Percentiles rank a stretch among this genome's conserved stretches.
phyloP scores from a whole-genome alignment of 139 green algal genomes.

The Auxenochlorella protothecoides region DNA sequence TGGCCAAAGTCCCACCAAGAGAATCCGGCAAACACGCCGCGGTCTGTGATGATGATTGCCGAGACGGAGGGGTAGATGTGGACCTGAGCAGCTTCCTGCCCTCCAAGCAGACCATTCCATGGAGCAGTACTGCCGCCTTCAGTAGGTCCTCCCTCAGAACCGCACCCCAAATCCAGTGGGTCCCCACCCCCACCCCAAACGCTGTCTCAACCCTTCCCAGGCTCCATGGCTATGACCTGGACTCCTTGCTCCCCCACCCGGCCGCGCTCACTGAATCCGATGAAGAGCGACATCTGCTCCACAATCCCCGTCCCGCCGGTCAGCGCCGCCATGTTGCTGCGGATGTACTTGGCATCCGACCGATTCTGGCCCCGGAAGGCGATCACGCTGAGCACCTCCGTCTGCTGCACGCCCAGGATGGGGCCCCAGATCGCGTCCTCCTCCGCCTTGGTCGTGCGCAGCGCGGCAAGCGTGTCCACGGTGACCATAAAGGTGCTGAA shows the following conservation, averaged over 20 bases:
- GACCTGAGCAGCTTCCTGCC: too few relatives aligned
- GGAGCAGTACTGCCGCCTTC: too few relatives aligned
- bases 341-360: slow-evolving; percentile 29
- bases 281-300: slow-evolving; percentile 21
- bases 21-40: slow-evolving; percentile 11
- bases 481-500: slow-evolving; percentile 27
- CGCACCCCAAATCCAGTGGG: too few relatives aligned
- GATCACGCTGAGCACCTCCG: slow-evolving; percentile 15
- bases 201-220: too few relatives aligned
- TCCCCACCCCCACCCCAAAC: too few relatives aligned
- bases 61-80: too few relatives aligned
- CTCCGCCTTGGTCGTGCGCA: slow-evolving; percentile 22
- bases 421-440: slow-evolving; percentile 13
- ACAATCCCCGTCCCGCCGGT: slow-evolving; percentile 24
- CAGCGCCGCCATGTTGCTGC: slow-evolving; percentile 1
- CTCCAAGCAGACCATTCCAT: too few relatives aligned
- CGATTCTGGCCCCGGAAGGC: slow-evolving; percentile 28
- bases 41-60: not conserved
- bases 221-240: too few relatives aligned
- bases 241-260: too few relatives aligned
- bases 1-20: slow-evolving; percentile 32
- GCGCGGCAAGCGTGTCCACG: slow-evolving; percentile 22
- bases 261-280: slow-evolving; percentile 15
- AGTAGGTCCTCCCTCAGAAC: too few relatives aligned
- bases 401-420: not conserved